Conservation (phyloP, 768 basidiomycete genomes). For the Kwoniella sp. region DNA sequence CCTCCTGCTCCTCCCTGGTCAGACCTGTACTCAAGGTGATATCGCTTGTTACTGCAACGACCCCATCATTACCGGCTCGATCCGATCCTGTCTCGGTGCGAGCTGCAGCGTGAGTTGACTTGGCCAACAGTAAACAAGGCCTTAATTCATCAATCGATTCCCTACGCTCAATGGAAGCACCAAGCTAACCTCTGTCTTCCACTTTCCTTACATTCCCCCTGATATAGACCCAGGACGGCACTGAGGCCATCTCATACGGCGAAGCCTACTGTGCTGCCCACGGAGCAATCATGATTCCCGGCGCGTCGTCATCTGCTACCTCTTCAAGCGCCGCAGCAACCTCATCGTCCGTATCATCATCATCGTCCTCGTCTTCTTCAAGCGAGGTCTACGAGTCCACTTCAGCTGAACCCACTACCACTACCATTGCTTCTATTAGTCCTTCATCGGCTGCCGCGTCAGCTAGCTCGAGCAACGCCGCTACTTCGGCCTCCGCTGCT, state of each 20-base stretch:
- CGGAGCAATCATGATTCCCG: constrained; percentile 3
- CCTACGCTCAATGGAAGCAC: not conserved
- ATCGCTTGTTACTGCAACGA: constrained; percentile 27
- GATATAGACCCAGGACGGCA: constrained; percentile 19
- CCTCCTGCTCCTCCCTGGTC: too few species aligned
- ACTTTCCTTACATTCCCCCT: not conserved
- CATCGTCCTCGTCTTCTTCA: constrained; percentile 4
- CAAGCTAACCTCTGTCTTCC: not conserved
- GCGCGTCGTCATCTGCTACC: constrained; percentile 4
- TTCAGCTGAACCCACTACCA: not conserved
- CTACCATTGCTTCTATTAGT: constrained; percentile 8
- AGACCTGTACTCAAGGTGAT: constrained; percentile 21
- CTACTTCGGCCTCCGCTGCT: constrained; percentile 8
- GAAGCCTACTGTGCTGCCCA: constrained; percentile 23
- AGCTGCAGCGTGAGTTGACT: constrained; percentile 21
- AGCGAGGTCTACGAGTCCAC: not conserved
- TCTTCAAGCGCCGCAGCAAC: constrained; percentile 6
- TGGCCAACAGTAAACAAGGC: too few species aligned
- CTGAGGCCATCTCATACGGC: constrained; percentile 20
- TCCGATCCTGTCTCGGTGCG: constrained; percentile 28
- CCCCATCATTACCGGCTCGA: constrained; percentile 17
- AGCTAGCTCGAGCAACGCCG: not conserved
- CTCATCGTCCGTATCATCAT: constrained; percentile 9
- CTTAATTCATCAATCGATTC: too few species aligned
- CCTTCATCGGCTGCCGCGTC: constrained; percentile 1